Evolutionary conservation across 305 asterid genomes (phyloP), one percentile per base, ranked within the genome.

Genomic region (Fraxinus xanthoxyloides): DNA sequence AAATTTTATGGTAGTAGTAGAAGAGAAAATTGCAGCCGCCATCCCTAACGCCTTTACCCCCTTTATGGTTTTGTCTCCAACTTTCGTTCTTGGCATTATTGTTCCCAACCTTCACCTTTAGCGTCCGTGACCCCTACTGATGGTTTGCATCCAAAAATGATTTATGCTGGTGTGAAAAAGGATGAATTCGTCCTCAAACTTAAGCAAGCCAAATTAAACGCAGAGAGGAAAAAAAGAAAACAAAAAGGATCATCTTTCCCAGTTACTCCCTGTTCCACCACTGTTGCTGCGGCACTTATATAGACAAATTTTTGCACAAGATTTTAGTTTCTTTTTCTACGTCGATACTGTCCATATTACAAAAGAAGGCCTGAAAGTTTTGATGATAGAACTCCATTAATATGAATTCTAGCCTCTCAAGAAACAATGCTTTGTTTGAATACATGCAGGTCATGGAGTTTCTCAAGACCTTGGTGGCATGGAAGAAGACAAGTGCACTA

Each of bases 381-480:
- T 23, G 32, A 63, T 3, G 13, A 63, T 63, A 3, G 32, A 63
- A 63, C 72, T 63, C 32, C 67, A 56, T 7, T 56, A 3, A 7
- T 63, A 63, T 23, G 72, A 63, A 63, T 63, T 63, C 32, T 63
- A 63, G 32, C 72, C 2, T 61, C 31, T 63, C 32, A 63, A 63
- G 32, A 63, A 63, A 63, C 72, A 24, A 30, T 28, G 2, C 30
- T 8, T 28, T 69, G 76, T 7, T 23, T 72, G 69, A 32, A 35
- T 5, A 13, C 32, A n/a, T 75, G 80, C 83, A 94, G 98, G 98
- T 95, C 30, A 93, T 90, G 99, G 95, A 94, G 82, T 93, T 94
- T 80, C 96, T 95, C 79, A 93, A 92, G 89, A 85, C 86, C 19
- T 85, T 95, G 90, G 95, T 88, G 84, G 86, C 43, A 77, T 90